These are phyloP conservation scores for Bruguiera parviflora DNA, from an alignment of 345 rosid genomes.

Conservation along the genomic window DNA sequence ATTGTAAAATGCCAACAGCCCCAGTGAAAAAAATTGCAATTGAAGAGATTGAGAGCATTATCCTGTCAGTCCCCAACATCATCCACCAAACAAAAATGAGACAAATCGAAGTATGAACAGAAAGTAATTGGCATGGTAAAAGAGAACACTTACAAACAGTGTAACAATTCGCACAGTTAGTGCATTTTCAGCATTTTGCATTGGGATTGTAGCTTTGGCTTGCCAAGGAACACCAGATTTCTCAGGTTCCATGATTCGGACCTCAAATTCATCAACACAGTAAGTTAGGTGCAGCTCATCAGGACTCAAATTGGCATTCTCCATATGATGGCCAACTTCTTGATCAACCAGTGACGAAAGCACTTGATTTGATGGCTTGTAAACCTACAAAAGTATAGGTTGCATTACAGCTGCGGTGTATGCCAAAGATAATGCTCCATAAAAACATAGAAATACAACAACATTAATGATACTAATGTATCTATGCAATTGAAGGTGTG, in stretches of 20 bases:
- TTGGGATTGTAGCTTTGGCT: slow-evolving; percentile 85
- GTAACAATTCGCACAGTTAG: slow-evolving; percentile 88
- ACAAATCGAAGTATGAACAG: neutral
- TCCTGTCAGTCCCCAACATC: slow-evolving; percentile 5
- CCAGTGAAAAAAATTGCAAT: neutral
- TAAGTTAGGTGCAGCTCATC: slow-evolving; percentile 77
- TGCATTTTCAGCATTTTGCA: slow-evolving; percentile 95
- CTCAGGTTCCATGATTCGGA: slow-evolving; percentile 86
- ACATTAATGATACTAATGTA: no score
- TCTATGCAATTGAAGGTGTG: no score
- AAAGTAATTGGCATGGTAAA: slow-evolving; percentile 18
- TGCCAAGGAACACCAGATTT: slow-evolving; percentile 89
- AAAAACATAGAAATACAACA: no score
- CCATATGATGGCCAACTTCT: slow-evolving; percentile 90
- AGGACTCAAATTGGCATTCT: slow-evolving; percentile 66
- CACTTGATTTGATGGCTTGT: slow-evolving; percentile 82
- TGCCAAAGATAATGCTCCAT: neutral
- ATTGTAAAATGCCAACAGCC: neutral
- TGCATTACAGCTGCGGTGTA: slow-evolving; percentile 15
- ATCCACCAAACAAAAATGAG: slow-evolving; percentile 7
- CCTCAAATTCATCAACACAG: slow-evolving; percentile 82
- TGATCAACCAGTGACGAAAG: slow-evolving; percentile 90
- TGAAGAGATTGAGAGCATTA: neutral
- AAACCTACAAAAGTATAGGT: slow-evolving; percentile 49
- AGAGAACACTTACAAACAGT: slow-evolving; percentile 62